phyloP scores from a whole-genome alignment of 2,329 filamentous ascomycete species.

The Fusarium sambucinum region DNA sequence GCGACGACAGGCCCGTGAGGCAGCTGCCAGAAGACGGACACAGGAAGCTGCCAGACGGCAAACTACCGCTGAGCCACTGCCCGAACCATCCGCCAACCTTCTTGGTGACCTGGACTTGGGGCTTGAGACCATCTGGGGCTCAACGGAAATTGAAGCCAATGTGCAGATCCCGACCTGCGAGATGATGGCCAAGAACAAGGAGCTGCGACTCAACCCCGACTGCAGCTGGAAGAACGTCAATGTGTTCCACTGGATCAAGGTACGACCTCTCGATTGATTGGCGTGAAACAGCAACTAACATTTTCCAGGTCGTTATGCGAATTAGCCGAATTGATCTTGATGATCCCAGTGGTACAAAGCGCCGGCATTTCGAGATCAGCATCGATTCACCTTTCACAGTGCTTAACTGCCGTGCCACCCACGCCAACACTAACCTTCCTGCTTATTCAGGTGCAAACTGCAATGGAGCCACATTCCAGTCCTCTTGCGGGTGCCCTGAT shows the following conservation, averaged over 20 bases:
- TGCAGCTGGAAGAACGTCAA: constrained; percentile 95
- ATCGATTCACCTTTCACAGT: constrained; percentile 97
- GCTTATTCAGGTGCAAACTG: constrained; percentile 74
- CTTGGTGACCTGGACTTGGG: constrained; percentile 82
- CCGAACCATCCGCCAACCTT: constrained; percentile 74
- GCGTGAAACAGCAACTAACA: not conserved
- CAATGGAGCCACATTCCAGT: constrained; percentile 58
- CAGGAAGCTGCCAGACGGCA: constrained; percentile 61
- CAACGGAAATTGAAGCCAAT: constrained; percentile 94
- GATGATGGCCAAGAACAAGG: constrained; percentile 80
- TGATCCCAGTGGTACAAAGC: constrained; percentile 77
- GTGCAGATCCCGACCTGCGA: constrained; percentile 92
- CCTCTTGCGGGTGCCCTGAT: constrained; percentile 68
- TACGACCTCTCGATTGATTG: constrained; percentile 54
- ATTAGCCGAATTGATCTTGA: constrained; percentile 85
- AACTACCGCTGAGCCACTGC: constrained; percentile 57
- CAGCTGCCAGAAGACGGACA: constrained; percentile 65
- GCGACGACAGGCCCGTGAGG: constrained; percentile 61
- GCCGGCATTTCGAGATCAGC: constrained; percentile 93
- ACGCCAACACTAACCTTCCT: constrained; percentile 87
- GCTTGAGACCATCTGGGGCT: constrained; percentile 79
- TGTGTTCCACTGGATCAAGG: constrained; percentile 97
- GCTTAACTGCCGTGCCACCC: constrained; percentile 91
- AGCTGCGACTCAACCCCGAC: constrained; percentile 80
- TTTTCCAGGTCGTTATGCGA: constrained; percentile 83